phyloP scores from a whole-genome alignment of 345 rosid species.

The Citrus hindsii region DNA sequence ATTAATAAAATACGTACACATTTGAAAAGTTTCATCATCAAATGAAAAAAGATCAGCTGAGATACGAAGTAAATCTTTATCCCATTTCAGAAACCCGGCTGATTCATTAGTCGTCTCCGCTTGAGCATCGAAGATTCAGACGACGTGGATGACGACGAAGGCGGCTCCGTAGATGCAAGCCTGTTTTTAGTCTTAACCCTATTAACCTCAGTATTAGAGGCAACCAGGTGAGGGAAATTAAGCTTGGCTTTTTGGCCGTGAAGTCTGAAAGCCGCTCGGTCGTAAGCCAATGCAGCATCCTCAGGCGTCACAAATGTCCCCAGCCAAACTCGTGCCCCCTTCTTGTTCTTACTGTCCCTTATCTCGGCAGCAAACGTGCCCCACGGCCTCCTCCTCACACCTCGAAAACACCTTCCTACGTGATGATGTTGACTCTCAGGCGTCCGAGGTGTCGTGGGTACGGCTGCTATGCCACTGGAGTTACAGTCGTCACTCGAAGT shows the following conservation, averaged over 20 bases:
- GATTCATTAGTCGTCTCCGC: background rate
- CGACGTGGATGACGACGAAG: background rate
- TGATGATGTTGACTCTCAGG: background rate
- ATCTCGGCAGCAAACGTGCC: background rate
- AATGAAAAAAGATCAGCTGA: too few relatives aligned
- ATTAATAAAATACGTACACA: too few relatives aligned
- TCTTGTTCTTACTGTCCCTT: background rate
- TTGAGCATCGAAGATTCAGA: too few relatives aligned
- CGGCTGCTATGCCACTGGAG: too few relatives aligned
- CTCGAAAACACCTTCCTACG: background rate
- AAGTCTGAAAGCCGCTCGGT: background rate
- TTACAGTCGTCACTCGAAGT: background rate
- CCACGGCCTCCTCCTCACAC: background rate
- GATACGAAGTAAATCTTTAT: too few relatives aligned
- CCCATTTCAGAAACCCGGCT: background rate
- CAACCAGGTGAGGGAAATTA: background rate
- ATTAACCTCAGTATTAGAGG: background rate
- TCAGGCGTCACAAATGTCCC: background rate
- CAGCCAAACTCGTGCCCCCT: background rate
- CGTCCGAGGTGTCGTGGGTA: background rate
- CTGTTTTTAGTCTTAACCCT: too few relatives aligned
- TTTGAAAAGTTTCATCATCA: too few relatives aligned
- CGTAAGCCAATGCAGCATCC: background rate
- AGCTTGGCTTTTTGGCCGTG: background rate
- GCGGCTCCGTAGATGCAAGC: background rate